Base-by-base conservation (phyloP, 768 basidiomycete genomes). In the Mycena filopes region DNA sequence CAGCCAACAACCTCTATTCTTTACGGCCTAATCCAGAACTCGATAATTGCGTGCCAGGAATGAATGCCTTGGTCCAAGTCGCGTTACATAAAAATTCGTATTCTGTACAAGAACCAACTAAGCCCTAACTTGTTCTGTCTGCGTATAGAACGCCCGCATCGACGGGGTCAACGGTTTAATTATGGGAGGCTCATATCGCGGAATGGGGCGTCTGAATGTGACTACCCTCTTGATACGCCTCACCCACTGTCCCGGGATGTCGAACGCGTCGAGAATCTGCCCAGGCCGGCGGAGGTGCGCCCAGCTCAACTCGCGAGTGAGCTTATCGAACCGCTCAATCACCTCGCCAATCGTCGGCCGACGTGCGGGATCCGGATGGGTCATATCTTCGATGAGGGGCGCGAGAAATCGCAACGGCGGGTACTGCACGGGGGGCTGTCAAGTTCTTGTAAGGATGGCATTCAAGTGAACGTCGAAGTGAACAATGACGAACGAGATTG, bases 351-450 rank as follows among this genome's bases (percentile, higher is more conserved):
- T 54, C 12, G 50, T 61, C 3, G 41, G 55, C 20, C 56, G 45
- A 45, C 23, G 8, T 10, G 21, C 29, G 12, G 56, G 56, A 13
- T 58, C 46, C 25, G 23, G n/a, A 8, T 16, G 36, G 8, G 36
- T 58, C 56, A 58, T 58, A 15, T 58, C 46, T 8, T 23, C 46
- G n/a, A 48, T n/a, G 25, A 58, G 56, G 15, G 56, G 56, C 33
- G 25, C 29, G 4, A 58, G 42, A 25, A 58, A 58, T 4, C 23
- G 31, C 8, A 47, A 31, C 25, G 45, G 56, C 23, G 25, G 4
- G 25, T 57, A 20, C 15, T 29, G 15, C 12, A 48, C 28, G 15
- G 26, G 7, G 21, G 8, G 6, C 18, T 46, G 43, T 12, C n/a
- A n/a, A n/a, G n/a, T n/a, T n/a, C n/a, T n/a, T n/a, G n/a, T n/a